Evolutionary conservation across 164 flowering plant genomes (phyloP).

Genomic region (Umbilicus rupestris): DNA sequence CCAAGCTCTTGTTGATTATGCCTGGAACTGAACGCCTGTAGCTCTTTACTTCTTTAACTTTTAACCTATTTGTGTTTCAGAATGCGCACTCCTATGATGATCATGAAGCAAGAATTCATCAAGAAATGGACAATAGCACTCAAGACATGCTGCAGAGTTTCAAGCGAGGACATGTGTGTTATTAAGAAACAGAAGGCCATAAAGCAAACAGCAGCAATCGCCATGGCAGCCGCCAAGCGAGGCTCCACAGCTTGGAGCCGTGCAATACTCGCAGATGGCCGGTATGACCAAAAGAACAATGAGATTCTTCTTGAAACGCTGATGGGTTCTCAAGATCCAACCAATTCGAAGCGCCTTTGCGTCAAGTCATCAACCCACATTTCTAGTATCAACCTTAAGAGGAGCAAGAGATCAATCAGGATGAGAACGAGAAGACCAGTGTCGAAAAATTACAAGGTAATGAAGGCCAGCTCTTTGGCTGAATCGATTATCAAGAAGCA

Average conservation of each 20-base stretch:
- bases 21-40: too few relatives aligned
- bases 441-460: conserved; percentile 13
- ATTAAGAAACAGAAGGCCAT: conserved; percentile 52
- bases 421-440: conserved; percentile 36
- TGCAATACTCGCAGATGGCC: conserved; percentile 37
- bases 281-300: conserved; percentile 17
- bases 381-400: neutral
- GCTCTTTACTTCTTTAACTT: neutral
- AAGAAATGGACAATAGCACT: conserved; percentile 53
- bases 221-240: conserved; percentile 57
- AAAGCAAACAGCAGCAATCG: conserved; percentile 63
- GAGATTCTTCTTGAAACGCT: conserved; percentile 22
- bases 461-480: conserved; percentile 30
- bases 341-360: neutral
- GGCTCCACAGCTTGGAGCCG: conserved; percentile 62
- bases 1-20: too few relatives aligned
- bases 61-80: neutral
- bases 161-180: conserved; percentile 25
- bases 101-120: conserved; percentile 43
- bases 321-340: conserved; percentile 16
- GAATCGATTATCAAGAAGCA: conserved; percentile 44
- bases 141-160: conserved; percentile 14
- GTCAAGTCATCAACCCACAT: neutral
- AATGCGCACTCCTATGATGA: conserved; percentile 21
- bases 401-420: conserved; percentile 10